Percentiles rank a stretch among this genome's conserved stretches.
These are phyloP conservation scores for Trichosporon sp. DNA, from an alignment of 1,284 basidiomycete species.

Conservation along the genomic window DNA sequence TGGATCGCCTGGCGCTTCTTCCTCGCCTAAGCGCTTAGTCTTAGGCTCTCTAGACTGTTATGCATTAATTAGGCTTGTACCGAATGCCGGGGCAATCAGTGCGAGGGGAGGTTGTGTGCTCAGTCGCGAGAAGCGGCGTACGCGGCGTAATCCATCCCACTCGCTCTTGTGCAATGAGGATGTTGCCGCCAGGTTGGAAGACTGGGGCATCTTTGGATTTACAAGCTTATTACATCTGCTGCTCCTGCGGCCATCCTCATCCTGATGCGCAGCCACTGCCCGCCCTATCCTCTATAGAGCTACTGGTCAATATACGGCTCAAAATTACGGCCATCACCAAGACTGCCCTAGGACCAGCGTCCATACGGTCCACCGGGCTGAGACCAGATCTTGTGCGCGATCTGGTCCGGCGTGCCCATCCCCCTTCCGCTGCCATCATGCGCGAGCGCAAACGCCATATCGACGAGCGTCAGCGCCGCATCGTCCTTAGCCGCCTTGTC, in stretches of 20 bases:
- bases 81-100: no score
- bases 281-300: neutral
- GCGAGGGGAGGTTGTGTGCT: no score
- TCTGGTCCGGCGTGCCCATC: constrained; percentile 40
- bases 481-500: constrained; percentile 42
- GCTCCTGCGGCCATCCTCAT: no score
- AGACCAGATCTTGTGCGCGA: constrained; percentile 38
- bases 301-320: neutral
- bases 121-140: no score
- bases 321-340: no score
- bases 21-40: constrained; percentile 30
- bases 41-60: constrained; percentile 5
- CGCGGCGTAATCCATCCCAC: no score
- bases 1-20: constrained; percentile 55
- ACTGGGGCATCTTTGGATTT: neutral
- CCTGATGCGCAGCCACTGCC: no score
- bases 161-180: no score
- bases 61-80: neutral
- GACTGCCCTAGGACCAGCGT: constrained; percentile 20
- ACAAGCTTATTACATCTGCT: constrained; percentile 9
- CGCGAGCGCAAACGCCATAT: constrained; percentile 51
- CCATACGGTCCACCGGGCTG: constrained; percentile 43
- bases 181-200: no score
- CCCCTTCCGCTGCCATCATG: constrained; percentile 42
- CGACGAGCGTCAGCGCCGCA: constrained; percentile 44